phyloP scores from a whole-genome alignment of 352 stramenopile species.

The Blastocystis sp. region DNA sequence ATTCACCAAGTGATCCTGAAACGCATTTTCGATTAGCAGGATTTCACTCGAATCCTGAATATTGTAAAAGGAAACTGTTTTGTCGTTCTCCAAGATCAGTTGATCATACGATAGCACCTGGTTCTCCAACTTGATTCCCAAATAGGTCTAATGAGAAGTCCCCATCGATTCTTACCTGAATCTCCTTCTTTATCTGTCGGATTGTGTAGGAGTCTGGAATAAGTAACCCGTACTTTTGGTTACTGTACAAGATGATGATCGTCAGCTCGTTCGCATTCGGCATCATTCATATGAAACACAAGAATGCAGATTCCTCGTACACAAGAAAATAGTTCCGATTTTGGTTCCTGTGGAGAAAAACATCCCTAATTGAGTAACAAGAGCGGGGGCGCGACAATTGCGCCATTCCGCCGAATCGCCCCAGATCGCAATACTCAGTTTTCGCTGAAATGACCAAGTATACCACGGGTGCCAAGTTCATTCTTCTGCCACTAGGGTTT shows the following conservation, averaged over 20 bases:
- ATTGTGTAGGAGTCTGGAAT: constrained; percentile 14
- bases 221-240: constrained; percentile 7
- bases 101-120: background rate
- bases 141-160: background rate
- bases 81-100: constrained; percentile 41
- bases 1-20: constrained; percentile 19
- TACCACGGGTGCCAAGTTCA: too few relatives aligned
- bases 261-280: background rate
- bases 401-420: too few relatives aligned
- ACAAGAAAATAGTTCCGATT: too few relatives aligned
- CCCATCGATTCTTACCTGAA: background rate
- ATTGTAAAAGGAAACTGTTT: constrained; percentile 16
- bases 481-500: too few relatives aligned
- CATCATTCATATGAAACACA: too few relatives aligned
- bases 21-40: constrained; percentile 34
- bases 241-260: constrained; percentile 17
- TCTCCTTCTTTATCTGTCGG: constrained; percentile 18
- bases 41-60: background rate
- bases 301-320: too few relatives aligned
- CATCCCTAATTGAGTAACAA: too few relatives aligned
- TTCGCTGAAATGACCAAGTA: too few relatives aligned
- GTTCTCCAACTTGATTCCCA: constrained; percentile 22
- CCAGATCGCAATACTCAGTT: too few relatives aligned
- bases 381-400: too few relatives aligned
- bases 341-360: too few relatives aligned